These are phyloP conservation scores for Micromonas pusilla DNA, from an alignment of 139 green algal species.

Conservation along the genomic window DNA sequence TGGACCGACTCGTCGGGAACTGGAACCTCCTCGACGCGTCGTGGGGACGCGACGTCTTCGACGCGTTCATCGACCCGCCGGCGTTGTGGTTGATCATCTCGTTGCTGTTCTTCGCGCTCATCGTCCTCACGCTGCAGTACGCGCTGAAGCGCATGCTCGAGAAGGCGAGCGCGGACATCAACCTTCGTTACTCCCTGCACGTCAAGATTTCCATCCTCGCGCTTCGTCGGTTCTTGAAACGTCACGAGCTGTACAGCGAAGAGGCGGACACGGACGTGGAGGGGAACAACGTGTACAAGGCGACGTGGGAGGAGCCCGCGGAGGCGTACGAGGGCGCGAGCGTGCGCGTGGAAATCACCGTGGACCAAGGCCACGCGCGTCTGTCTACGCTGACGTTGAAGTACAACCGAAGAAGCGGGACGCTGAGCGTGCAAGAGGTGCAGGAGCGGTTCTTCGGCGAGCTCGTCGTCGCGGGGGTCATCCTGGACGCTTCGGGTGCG, in stretches of 20 bases:
- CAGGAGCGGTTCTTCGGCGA: constrained; percentile 10
- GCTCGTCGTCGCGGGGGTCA: constrained; percentile 5
- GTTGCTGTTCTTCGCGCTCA: background rate
- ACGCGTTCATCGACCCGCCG: background rate
- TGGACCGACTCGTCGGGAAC: constrained; percentile 3
- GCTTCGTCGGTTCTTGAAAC: background rate
- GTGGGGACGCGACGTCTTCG: background rate
- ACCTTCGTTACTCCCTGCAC: background rate
- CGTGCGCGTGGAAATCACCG: background rate
- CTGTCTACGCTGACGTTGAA: background rate
- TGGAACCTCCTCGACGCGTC: background rate
- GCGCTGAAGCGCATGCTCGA: background rate
- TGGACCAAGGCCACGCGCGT: background rate
- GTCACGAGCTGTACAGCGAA: background rate
- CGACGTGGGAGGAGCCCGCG: background rate
- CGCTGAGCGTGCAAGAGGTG: constrained; percentile 1
- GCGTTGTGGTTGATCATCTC: background rate
- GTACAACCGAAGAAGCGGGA: background rate
- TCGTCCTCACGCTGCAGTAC: background rate
- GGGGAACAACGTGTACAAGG: constrained; percentile 5
- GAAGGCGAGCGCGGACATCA: background rate
- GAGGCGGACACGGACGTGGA: background rate
- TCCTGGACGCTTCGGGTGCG: too few species aligned
- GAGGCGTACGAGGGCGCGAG: background rate
- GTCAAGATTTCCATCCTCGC: background rate